Evolutionary conservation across 805 yeast species (phyloP).

Genomic region (Candida ovalis): DNA sequence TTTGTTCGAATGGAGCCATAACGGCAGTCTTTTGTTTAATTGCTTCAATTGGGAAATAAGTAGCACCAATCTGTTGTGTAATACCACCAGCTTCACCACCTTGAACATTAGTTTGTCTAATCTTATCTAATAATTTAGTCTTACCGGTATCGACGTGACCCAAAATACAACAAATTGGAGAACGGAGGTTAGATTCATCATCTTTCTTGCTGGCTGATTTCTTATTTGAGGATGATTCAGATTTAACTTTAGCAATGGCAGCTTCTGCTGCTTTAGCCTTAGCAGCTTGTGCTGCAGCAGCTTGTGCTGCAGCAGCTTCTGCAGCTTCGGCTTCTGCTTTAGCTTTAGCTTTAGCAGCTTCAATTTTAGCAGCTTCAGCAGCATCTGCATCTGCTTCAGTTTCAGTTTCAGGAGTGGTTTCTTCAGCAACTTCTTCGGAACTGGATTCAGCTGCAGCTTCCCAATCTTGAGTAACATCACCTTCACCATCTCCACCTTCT

Average conservation of each 20-base stretch:
- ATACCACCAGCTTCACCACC: slow-evolving; percentile 99
- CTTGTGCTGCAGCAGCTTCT: slow-evolving; percentile 27
- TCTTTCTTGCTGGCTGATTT: slow-evolving; percentile 18
- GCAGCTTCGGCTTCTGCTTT: slow-evolving; percentile 31
- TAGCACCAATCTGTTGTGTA: slow-evolving; percentile 99
- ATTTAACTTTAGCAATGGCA: slow-evolving; percentile 14
- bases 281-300: slow-evolving; percentile 16
- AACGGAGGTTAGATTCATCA: slow-evolving; percentile 63
- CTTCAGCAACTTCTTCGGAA: slow-evolving; percentile 31
- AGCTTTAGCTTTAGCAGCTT: slow-evolving; percentile 27
- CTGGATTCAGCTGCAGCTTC: slow-evolving; percentile 34
- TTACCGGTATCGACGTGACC: slow-evolving; percentile 99
- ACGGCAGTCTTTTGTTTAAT: slow-evolving; percentile 87
- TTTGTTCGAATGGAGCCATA: slow-evolving; percentile 82
- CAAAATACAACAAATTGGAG: slow-evolving; percentile 97
- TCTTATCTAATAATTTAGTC: slow-evolving; percentile 92
- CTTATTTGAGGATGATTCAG: slow-evolving; percentile 9
- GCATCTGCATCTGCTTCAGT: slow-evolving; percentile 31
- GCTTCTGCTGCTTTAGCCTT: slow-evolving; percentile 12
- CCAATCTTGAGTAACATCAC: slow-evolving; percentile 39
- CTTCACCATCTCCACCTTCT: slow-evolving; percentile 28
- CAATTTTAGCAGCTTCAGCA: slow-evolving; percentile 21
- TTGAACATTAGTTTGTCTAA: slow-evolving; percentile 98
- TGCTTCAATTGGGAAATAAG: slow-evolving; percentile 96
- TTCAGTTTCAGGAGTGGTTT: slow-evolving; percentile 9